phyloP scores from a whole-genome alignment of 768 basidiomycete species.

The Erythrobasidium yunnanense region DNA sequence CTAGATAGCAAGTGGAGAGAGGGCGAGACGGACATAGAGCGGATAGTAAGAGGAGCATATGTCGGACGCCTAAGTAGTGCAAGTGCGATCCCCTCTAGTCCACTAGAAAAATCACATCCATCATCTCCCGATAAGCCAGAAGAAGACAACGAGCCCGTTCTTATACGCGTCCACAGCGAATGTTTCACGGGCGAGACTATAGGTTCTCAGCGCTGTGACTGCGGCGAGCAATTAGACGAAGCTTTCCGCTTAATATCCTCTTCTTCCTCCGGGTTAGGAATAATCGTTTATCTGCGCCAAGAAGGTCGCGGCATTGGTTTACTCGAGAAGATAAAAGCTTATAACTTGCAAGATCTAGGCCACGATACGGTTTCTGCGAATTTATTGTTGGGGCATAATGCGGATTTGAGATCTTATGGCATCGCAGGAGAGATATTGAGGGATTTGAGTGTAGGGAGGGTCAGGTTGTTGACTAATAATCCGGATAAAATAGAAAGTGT shows the following conservation, averaged over 20 bases:
- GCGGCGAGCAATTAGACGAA: constrained; percentile 95
- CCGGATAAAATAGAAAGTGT: constrained; percentile 90
- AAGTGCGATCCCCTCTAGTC: constrained; percentile 27
- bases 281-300: constrained; percentile 87
- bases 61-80: constrained; percentile 62
- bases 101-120: constrained; percentile 26
- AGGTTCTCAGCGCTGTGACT: constrained; percentile 96
- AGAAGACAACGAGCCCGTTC: constrained; percentile 48
- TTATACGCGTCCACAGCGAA: constrained; percentile 93
- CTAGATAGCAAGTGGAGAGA: constrained; percentile 76
- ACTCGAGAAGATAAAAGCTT: constrained; percentile 87
- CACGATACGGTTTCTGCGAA: constrained; percentile 99
- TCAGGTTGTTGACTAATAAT: constrained; percentile 87
- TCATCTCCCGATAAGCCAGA: constrained; percentile 1
- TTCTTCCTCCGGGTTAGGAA: constrained; percentile 64
- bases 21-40: constrained; percentile 81
- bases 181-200: constrained; percentile 98
- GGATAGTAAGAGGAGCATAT: constrained; percentile 86
- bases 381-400: constrained; percentile 81
- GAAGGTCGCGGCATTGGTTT: constrained; percentile 96
- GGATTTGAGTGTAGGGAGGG: constrained; percentile 63
- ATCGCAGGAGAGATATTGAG: constrained; percentile 79
- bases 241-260: constrained; percentile 80
- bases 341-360: constrained; percentile 93
- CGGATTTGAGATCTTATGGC: constrained; percentile 87